Evolutionary conservation across 192 early-diverging fungal genomes (phyloP).

Genomic region (Umbelopsis vinacea): DNA sequence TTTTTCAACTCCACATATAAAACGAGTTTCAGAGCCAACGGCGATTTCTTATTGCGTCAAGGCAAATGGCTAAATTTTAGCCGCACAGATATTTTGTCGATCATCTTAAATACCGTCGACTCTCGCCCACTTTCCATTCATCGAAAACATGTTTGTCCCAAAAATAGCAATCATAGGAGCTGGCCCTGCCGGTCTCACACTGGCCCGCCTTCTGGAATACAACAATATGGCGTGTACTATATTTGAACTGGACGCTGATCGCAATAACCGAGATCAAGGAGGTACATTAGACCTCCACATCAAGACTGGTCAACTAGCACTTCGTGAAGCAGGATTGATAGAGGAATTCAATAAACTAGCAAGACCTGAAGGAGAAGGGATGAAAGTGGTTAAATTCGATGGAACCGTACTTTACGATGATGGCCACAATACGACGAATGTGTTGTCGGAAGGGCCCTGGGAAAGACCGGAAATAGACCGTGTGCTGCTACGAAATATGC

Average conservation of each 20-base stretch:
- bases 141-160: slow-evolving; percentile 9
- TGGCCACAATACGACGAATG: background rate
- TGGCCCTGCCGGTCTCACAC: slow-evolving; percentile 57
- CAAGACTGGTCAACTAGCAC: slow-evolving; percentile 34
- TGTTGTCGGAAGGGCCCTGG: background rate
- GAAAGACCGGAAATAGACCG: slow-evolving; percentile 54
- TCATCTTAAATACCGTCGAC: no score
- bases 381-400: slow-evolving; percentile 29
- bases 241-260: slow-evolving; percentile 47
- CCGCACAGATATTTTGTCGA: no score
- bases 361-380: slow-evolving; percentile 46
- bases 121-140: no score
- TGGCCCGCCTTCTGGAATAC: slow-evolving; percentile 48
- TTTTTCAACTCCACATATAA: no score
- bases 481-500: slow-evolving; percentile 40
- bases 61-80: no score
- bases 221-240: slow-evolving; percentile 33
- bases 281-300: slow-evolving; percentile 33
- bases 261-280: slow-evolving; percentile 41
- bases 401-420: background rate
- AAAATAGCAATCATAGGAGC: slow-evolving; percentile 53
- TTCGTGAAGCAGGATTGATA: slow-evolving; percentile 38
- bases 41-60: no score
- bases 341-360: slow-evolving; percentile 33
- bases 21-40: no score